phyloP scores from a whole-genome alignment of 2,329 filamentous ascomycete species.

The Ophiosphaerella herpotricha region DNA sequence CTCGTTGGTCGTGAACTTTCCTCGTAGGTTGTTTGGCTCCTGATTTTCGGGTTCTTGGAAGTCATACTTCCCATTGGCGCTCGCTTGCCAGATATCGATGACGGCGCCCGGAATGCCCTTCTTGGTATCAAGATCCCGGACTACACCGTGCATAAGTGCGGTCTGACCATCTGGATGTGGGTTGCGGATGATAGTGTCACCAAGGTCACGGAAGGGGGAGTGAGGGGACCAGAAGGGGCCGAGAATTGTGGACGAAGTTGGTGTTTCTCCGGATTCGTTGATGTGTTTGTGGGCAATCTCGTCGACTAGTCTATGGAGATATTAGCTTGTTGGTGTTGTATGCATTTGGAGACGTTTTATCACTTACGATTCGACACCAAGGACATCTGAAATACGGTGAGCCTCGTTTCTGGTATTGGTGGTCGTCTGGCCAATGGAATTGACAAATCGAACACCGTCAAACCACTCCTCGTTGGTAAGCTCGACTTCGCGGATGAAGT shows the following conservation, averaged over 20 bases:
- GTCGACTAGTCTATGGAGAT: conserved; percentile 60
- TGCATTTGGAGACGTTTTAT: not conserved
- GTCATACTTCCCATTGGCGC: conserved; percentile 75
- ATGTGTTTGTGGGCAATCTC: conserved; percentile 69
- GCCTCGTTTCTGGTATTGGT: conserved; percentile 73
- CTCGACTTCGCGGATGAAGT: conserved; percentile 78
- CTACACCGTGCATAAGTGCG: conserved; percentile 70
- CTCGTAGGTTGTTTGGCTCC: conserved; percentile 73
- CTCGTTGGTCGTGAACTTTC: conserved; percentile 73
- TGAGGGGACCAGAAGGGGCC: conserved; percentile 79
- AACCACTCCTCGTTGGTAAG: conserved; percentile 79
- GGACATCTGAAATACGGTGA: conserved; percentile 72
- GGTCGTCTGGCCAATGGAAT: conserved; percentile 72
- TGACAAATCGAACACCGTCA: conserved; percentile 74
- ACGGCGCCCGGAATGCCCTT: conserved; percentile 69
- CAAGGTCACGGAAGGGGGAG: conserved; percentile 71
- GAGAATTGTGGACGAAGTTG: conserved; percentile 76
- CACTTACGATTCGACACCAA: conserved; percentile 72
- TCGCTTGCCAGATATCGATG: conserved; percentile 80
- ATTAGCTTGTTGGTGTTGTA: not conserved
- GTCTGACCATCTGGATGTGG: conserved; percentile 61
- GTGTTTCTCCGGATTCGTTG: conserved; percentile 64
- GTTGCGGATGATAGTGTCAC: conserved; percentile 69
- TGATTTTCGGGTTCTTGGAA: conserved; percentile 75
- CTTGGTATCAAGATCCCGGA: conserved; percentile 68